Conservation (phyloP, 192 early-diverging fungal species). For the Coemansia asiatica region DNA sequence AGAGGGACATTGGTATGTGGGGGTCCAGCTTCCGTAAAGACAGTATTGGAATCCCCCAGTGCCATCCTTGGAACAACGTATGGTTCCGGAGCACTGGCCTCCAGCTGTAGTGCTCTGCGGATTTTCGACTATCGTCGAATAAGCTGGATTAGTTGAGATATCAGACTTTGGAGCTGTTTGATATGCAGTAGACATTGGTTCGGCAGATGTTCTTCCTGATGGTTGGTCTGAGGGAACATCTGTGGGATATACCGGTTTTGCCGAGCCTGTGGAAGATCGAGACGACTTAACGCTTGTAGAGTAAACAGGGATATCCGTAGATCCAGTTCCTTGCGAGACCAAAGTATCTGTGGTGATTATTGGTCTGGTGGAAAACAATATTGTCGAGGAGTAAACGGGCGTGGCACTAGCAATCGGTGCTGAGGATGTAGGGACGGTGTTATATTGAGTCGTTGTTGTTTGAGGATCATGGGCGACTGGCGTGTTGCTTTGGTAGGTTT, state of each 20-base stretch:
- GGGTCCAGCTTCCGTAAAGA: constrained; percentile 15
- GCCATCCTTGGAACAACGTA: constrained; percentile 13
- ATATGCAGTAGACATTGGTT: neutral
- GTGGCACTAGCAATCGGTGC: neutral
- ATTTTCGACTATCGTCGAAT: neutral
- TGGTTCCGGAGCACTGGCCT: constrained; percentile 3
- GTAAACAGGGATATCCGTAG: neutral
- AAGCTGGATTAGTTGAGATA: neutral
- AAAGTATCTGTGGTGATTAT: neutral
- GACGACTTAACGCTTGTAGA: neutral
- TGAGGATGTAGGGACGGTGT: neutral
- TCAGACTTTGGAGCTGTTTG: neutral
- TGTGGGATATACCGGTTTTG: neutral
- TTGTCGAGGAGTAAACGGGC: neutral
- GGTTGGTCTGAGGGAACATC: neutral
- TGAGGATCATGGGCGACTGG: neutral
- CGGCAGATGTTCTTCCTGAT: neutral
- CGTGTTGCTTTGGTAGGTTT: neutral
- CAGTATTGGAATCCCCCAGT: constrained; percentile 21
- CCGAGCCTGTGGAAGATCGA: neutral
- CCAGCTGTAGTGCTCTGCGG: neutral
- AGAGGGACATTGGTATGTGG: constrained; percentile 9
- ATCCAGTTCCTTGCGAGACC: neutral
- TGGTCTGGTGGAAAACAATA: neutral
- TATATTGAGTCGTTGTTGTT: neutral